Evolutionary conservation across 2,329 filamentous ascomycete species (phyloP).

Genomic region (Aureobasidium namibiae): DNA sequence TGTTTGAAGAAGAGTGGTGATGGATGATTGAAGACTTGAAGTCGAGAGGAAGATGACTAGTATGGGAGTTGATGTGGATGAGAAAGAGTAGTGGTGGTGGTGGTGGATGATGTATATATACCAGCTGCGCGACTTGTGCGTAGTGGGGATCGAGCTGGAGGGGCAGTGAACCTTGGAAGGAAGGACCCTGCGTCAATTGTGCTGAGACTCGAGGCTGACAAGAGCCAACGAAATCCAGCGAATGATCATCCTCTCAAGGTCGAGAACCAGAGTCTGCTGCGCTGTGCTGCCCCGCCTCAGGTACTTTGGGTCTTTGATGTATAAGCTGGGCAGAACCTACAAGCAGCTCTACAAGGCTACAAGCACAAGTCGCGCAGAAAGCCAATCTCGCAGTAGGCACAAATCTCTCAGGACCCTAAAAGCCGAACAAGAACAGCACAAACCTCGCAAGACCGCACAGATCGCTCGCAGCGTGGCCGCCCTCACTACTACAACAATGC

Average conservation of each 20-base stretch:
- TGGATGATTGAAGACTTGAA: not conserved
- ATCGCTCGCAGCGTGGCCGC: not conserved
- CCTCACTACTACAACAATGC: not conserved
- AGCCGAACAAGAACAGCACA: not conserved
- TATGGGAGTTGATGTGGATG: not conserved
- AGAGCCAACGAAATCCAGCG: not conserved
- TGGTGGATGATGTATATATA: not conserved
- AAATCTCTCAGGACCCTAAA: not conserved
- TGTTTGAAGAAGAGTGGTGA: not conserved
- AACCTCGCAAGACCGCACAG: not conserved
- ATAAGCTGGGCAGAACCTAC: not conserved
- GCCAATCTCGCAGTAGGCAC: not conserved
- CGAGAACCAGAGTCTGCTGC: not conserved
- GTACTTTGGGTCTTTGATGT: not conserved
- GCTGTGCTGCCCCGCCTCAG: not conserved
- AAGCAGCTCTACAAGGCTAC: not conserved
- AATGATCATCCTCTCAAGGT: not conserved
- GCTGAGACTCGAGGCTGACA: not conserved
- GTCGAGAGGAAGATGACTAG: not conserved
- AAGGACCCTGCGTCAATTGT: constrained; percentile 7
- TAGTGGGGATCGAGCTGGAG: not conserved
- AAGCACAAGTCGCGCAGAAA: not conserved
- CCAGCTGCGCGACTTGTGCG: not conserved
- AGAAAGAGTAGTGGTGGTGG: not conserved
- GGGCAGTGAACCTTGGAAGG: not conserved